Percentiles rank a stretch among this genome's conserved stretches.
Evolutionary conservation across 2,329 filamentous ascomycete species (phyloP).

Genomic region (Emericellopsis atlantica): DNA sequence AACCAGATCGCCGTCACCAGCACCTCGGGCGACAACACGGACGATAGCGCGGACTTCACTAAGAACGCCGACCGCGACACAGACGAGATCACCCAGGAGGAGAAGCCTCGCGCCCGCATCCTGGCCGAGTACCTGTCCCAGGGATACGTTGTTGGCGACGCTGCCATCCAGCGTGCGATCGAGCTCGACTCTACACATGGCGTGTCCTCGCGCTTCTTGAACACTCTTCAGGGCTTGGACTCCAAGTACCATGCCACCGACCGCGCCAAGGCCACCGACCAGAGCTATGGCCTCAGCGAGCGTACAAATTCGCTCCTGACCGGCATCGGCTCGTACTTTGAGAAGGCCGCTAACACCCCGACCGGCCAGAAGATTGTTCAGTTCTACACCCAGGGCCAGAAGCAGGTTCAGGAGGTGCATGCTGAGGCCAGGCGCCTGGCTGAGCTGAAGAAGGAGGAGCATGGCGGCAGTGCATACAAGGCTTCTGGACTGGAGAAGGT

Average conservation of each 20-base stretch:
- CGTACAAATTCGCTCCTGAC: slow-evolving; percentile 53
- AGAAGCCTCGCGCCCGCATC: slow-evolving; percentile 91
- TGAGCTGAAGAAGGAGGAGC: slow-evolving; percentile 65
- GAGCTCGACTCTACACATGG: slow-evolving; percentile 84
- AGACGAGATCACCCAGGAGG: slow-evolving; percentile 78
- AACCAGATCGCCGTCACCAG: slow-evolving; percentile 70
- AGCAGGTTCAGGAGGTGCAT: slow-evolving; percentile 91
- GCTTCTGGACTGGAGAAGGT: slow-evolving; percentile 43
- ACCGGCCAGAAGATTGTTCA: slow-evolving; percentile 78
- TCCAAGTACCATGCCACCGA: slow-evolving; percentile 78
- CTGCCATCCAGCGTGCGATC: slow-evolving; percentile 70
- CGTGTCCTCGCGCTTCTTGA: slow-evolving; percentile 68
- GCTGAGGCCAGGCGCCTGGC: slow-evolving; percentile 79
- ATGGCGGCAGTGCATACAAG: slow-evolving; percentile 46
- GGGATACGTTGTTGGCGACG: slow-evolving; percentile 71
- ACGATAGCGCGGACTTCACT: slow-evolving; percentile 43
- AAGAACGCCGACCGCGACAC: slow-evolving; percentile 43
- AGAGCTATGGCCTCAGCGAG: slow-evolving; percentile 68
- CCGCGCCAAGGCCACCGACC: slow-evolving; percentile 71
- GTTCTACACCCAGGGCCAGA: slow-evolving; percentile 77
- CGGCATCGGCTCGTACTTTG: slow-evolving; percentile 79
- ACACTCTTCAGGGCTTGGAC: slow-evolving; percentile 66
- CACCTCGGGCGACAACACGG: slow-evolving; percentile 51
- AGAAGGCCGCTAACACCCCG: slow-evolving; percentile 78
- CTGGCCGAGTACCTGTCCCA: slow-evolving; percentile 93